Evolutionary conservation across 2,329 filamentous ascomycete species (phyloP).

Genomic region (Stachybotrys chlorohalonatus): DNA sequence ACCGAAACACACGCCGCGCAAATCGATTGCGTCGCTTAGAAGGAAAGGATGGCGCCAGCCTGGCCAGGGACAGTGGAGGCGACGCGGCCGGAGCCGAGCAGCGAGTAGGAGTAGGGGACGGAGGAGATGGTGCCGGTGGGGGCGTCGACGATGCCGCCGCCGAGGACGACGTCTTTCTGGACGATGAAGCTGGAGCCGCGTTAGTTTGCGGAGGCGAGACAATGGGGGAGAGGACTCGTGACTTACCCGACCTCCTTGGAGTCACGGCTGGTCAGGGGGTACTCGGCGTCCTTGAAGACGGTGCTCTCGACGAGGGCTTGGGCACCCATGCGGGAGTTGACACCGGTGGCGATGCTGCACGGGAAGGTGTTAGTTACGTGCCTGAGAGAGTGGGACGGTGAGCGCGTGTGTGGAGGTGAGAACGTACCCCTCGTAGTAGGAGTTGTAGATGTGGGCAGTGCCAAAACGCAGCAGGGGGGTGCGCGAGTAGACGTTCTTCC

Average conservation of each 20-base stretch:
- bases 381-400: no score
- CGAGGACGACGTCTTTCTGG: slow-evolving; percentile 27
- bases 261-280: slow-evolving; percentile 23
- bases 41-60: not conserved
- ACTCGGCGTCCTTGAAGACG: slow-evolving; percentile 29
- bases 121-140: slow-evolving; percentile 29
- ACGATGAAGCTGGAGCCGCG: slow-evolving; percentile 13
- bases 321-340: slow-evolving; percentile 43
- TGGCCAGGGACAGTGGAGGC: slow-evolving; percentile 1
- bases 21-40: not conserved
- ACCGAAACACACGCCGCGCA: not conserved
- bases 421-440: slow-evolving; percentile 11
- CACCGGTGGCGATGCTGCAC: slow-evolving; percentile 18
- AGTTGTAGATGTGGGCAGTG: slow-evolving; percentile 43
- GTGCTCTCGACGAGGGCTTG: slow-evolving; percentile 45
- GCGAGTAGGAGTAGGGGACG: slow-evolving; percentile 35
- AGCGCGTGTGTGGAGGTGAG: not conserved
- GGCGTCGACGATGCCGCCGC: slow-evolving; percentile 29
- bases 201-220: not conserved
- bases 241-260: slow-evolving; percentile 26
- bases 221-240: not conserved
- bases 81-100: slow-evolving; percentile 33
- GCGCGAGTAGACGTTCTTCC: slow-evolving; percentile 51
- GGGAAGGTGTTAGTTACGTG: not conserved
- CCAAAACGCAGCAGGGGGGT: slow-evolving; percentile 53